Base-by-base conservation (phyloP, 768 basidiomycete species). In the Cystobasidium tubakii region DNA sequence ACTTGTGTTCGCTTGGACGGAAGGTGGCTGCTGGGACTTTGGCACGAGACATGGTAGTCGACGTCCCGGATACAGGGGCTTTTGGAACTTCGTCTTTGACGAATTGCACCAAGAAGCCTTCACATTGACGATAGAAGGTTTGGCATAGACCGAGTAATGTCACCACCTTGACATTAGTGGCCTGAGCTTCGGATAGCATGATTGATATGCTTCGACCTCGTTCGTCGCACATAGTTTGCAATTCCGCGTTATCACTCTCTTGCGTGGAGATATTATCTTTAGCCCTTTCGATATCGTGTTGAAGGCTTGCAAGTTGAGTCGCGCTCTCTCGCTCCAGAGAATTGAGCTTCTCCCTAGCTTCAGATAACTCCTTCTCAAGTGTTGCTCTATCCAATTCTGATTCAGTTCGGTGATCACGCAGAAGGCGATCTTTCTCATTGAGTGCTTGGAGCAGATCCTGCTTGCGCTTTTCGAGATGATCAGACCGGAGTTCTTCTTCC, bases 301-400 rank as follows among this genome's bases (percentile, higher is more conserved):
- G 36, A 29, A 53, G 42, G 15, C 42, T 15, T n/a, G 23, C 21
- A 10, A 46, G 83, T 15, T 83, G 84, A 13, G 87, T 82, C 44
- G 89, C 87, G 31, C 78, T 87, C 88, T 29, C 69, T 31, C 9
- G 19, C 55, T 54, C 31, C 34, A 6, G 50, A 25, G 0, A 1
- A 39, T 42, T 64, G 44, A 21, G 90, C 79, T 76, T 89, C 86
- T 12, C 85, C 84, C 66, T 87, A 85, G 17, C 84, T 83, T 90
- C 90, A 46, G 86, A 87, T 79, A 90, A 88, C 80, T 92, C 90
- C 63, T 93, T 88, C 81, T 96, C 92, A 57, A 96, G 83, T 17
- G 95, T 91, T 0, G 93, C 92, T 9, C 92, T 86, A 80, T 97
- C 93, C 0, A 92, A 90, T 78, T 96, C 92, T 17, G 92, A 90